These are phyloP conservation scores for Talaromyces islandicus DNA, from an alignment of 2,329 filamentous ascomycete species.

Conservation along the genomic window DNA sequence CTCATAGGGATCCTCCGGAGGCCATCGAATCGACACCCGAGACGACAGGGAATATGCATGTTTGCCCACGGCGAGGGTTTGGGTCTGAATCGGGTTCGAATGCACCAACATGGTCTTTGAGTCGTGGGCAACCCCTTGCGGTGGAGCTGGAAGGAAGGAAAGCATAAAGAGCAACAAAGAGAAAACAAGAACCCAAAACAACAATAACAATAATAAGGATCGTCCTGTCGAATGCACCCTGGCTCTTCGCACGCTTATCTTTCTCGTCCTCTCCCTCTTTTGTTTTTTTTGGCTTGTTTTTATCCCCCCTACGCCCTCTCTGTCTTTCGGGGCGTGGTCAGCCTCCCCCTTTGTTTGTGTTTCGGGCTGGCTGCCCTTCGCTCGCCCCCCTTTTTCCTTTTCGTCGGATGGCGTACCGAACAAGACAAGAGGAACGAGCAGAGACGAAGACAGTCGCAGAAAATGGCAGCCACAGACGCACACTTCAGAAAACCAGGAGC, in stretches of 20 bases:
- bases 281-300: too few relatives aligned
- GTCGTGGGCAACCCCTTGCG: background rate
- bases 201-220: background rate
- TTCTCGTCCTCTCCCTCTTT: too few relatives aligned
- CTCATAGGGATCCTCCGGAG: conserved; percentile 34
- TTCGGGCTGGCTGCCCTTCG: background rate
- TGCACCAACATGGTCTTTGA: conserved; percentile 4
- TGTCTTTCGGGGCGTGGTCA: background rate
- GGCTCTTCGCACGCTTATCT: too few relatives aligned
- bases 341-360: background rate
- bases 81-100: conserved; percentile 8
- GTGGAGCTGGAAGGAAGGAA: background rate
- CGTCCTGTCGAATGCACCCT: background rate
- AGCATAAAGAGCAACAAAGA: background rate
- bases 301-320: background rate
- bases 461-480: conserved; percentile 2
- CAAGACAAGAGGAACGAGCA: background rate
- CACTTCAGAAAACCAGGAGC: background rate
- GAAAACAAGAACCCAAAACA: background rate
- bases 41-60: conserved; percentile 25
- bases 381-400: background rate
- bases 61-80: conserved; percentile 8
- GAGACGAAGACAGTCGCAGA: background rate
- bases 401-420: background rate
- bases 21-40: conserved; percentile 39